Percentiles rank a stretch among this genome's conserved stretches.
Evolutionary conservation across 768 basidiomycete species (phyloP).

Genomic region (Suillus hirtellus): DNA sequence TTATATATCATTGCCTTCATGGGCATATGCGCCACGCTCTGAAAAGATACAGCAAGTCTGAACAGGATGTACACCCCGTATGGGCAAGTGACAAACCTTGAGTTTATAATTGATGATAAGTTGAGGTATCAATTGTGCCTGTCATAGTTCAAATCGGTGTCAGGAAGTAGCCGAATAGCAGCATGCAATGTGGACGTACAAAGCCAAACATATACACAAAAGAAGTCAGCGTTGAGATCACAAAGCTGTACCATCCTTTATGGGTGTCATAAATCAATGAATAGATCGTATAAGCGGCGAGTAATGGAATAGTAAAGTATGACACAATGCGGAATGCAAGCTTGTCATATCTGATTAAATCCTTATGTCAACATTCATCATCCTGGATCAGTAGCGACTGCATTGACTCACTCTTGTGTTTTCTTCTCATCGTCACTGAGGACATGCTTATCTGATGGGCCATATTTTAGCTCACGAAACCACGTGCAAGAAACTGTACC

Average conservation of each 20-base stretch:
- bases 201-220: slow-evolving; percentile 98
- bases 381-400: background rate
- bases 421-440: slow-evolving; percentile 97
- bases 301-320: slow-evolving; percentile 81
- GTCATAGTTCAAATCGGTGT: slow-evolving; percentile 18
- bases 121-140: slow-evolving; percentile 86
- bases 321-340: slow-evolving; percentile 95
- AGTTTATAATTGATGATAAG: slow-evolving; percentile 97
- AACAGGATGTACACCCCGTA: slow-evolving; percentile 10
- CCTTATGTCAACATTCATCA: slow-evolving; percentile 27
- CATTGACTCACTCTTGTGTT: slow-evolving; percentile 83
- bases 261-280: slow-evolving; percentile 83
- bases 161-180: slow-evolving; percentile 13
- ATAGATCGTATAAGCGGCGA: slow-evolving; percentile 76
- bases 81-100: slow-evolving; percentile 54
- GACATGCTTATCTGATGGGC: slow-evolving; percentile 80
- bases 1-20: slow-evolving; percentile 99
- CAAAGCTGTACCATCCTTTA: slow-evolving; percentile 94
- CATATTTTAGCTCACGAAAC: slow-evolving; percentile 14
- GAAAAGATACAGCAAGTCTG: slow-evolving; percentile 17
- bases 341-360: slow-evolving; percentile 68
- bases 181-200: slow-evolving; percentile 51
- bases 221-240: slow-evolving; percentile 89
- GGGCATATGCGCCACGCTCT: slow-evolving; percentile 97
- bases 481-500: slow-evolving; percentile 46